Evolutionary conservation across 768 basidiomycete genomes (phyloP), one percentile per base, ranked within the genome.

Genomic region (Boletus rubescentipes): DNA sequence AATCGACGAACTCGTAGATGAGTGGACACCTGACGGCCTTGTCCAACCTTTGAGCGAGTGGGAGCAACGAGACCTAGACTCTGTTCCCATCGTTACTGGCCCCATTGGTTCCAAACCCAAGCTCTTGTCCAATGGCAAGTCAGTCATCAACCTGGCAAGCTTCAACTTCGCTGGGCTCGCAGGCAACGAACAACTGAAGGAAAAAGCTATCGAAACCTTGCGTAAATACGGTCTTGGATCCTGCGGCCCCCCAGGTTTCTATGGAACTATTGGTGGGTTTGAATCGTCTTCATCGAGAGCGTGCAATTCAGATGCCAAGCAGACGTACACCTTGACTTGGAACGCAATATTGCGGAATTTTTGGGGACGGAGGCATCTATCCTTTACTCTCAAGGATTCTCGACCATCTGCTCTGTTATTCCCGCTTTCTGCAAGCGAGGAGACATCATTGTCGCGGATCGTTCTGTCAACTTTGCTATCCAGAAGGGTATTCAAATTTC

Each of bases 351-450:
- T 49, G 90, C 95, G 5, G 83, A 88, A 43, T 98, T 98, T 70
- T 76, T 99, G 43, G 92, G 92, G 10, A 85, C 91, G 2, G 93
- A 98, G 68, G 78, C 87, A 4, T 76, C 89, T 16, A 98, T 99
- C 67, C 80, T 98, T 56, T 98, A 98, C 70, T 88, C 94, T 1
- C 96, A 98, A 73, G 88, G 86, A 12, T 98, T 96, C 71, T 85
- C 91, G 9, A 93, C 93, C 51, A 85, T 93, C 59, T 85, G 91
- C 4, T 96, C 93, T 15, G 93, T 95, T 64, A 97, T 98, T 55
- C 93, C 97, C 0, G 92, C 97, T 1, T 99, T 98, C 73, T 92
- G 90, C 78, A 98, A 99, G 70, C 85, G 96, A 57, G 95, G 94
- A 2, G 96, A 99, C 65, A 85, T 99, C 65, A 95, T 99, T 64